Evolutionary conservation across 768 basidiomycete species (phyloP), one percentile per base, ranked within the genome.

Genomic region (Kwoniella europaea): DNA sequence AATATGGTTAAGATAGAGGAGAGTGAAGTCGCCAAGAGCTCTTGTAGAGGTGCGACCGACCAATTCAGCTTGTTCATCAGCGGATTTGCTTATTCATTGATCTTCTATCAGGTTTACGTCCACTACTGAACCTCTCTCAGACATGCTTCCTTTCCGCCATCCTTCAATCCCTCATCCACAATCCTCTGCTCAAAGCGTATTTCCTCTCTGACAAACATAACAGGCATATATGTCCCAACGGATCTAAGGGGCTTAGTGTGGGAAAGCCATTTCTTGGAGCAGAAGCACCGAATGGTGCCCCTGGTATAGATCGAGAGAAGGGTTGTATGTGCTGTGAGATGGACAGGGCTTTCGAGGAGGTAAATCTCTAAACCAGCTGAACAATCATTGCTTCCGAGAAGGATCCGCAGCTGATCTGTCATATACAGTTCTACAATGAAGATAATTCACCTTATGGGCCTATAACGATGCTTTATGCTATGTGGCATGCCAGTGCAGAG

Each of bases 61-160:
- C 27, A 27, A 3, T 27, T 27, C 27, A 27, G 4, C 27, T 27
- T 27, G 27, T 27, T 3, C 4, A 4, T 27, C 27, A 27, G 4
- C 27, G 27, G 27, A 27, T 27, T 27, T 27, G 27, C 27, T 27
- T 2, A 27, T 27, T 3, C 27, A 27, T 27, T 44, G 53, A 18
- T 35, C 44, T 43, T 42, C 3, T 29, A 13, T 10, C 65, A 92
- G 92, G 90, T 63, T 89, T 92, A n/a, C 87, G 92, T 68, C 93
- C 94, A 0, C 86, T 96, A 3, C 85, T 93, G 54, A 95, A 96
- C 82, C 88, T 96, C 0, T 93, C 93, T 1, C 91, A 94, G 82
- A 98, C 94, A 0, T 98, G 96, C 79, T 98, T 94, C 85, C 87
- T 98, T 76, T 96, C 93, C 73, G 93, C 91, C 63, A 89, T 97